Conservation (phyloP, 306 rosid species). For the Luffa acutangula region DNA sequence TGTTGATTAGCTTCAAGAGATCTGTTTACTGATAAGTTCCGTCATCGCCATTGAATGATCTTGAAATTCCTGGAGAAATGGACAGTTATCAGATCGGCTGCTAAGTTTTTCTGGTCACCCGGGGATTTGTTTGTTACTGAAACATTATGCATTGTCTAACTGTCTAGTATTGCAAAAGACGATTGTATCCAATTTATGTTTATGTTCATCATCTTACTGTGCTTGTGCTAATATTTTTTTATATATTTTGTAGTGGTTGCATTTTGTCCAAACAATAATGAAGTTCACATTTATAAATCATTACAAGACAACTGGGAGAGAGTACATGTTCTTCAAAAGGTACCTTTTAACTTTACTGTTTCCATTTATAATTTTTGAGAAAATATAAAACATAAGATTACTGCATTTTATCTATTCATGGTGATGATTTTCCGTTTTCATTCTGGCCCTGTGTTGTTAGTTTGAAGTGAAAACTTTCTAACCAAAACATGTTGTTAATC, state of each 20-base stretch:
- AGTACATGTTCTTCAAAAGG: slow-evolving; percentile 92
- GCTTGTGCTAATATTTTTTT: background rate
- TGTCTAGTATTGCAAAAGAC: background rate
- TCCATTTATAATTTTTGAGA: background rate
- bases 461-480: background rate
- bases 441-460: background rate
- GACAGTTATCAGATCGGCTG: background rate
- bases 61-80: background rate
- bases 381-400: background rate
- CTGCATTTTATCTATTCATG: background rate
- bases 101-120: background rate
- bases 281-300: slow-evolving; percentile 73
- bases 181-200: background rate
- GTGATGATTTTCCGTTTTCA: background rate
- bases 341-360: slow-evolving; percentile 9
- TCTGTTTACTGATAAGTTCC: background rate
- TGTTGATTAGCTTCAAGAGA: background rate
- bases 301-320: slow-evolving; percentile 91
- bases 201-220: background rate
- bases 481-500: background rate
- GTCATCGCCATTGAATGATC: background rate
- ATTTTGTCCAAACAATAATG: slow-evolving; percentile 83
- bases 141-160: background rate
- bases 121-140: background rate
- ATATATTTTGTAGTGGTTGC: slow-evolving; percentile 63